Base-by-base conservation (phyloP, 805 yeast genomes). In the Clavispora fructus region DNA sequence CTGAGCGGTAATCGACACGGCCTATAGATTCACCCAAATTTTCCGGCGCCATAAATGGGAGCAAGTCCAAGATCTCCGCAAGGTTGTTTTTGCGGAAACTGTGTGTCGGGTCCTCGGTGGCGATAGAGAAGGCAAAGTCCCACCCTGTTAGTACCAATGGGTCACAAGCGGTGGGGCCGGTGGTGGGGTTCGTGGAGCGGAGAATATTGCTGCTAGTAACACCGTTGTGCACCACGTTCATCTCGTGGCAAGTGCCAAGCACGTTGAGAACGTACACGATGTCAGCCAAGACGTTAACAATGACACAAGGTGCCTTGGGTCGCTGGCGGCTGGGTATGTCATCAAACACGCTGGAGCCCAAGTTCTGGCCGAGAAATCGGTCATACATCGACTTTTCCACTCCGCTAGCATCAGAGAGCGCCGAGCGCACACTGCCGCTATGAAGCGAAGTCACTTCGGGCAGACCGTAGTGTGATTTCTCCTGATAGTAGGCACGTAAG, bases 21-120 rank as follows among this genome's bases (percentile, higher is more conserved):
- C 65, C 56, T 28, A 61, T 61, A 10, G 56, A 48, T 26, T 67
- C 69, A 1, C 77, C 73, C 23, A 75, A 67, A 6, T 71, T 65
- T 55, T 78, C 82, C 1, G 82, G 82, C 1, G 80, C 71, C 50
- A 75, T 68, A 51, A 70, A 78, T 0, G 78, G 77, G 17, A 76
- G 55, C 47, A 69, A 62, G 27, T 67, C 69, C 2, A 65, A 63
- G 13, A 74, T 59, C 28, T 62, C 63, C 43, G 61, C 55, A 47
- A 69, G 59, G 48, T 74, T 72, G n/a, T 66, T 57, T 29, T 69
- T 63, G 26, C 80, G 55, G 49, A 66, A 75, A 16, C 74, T 72
- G 41, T 68, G 61, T 13, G 67, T 54, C 27, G 74, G 62, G 45
- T 68, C 72, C 46, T 78, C 82, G 1, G 65, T 63, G 23, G 58